Evolutionary conservation across 768 basidiomycete species (phyloP).

Genomic region (Psilocybe cubensis): DNA sequence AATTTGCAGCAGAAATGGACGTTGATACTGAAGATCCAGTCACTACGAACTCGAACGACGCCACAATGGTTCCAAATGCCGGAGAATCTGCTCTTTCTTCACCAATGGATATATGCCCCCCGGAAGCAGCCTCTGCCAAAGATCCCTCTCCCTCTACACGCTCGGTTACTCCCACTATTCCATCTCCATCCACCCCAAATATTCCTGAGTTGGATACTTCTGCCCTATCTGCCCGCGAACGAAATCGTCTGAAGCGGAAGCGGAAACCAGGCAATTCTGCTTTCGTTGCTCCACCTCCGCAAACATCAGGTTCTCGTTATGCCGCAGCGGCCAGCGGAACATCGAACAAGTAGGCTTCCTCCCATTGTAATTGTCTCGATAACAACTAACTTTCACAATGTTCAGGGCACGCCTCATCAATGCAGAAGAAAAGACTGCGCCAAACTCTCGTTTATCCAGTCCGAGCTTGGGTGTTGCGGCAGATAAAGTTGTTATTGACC

Average conservation of each 20-base stretch:
- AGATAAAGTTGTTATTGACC: slow-evolving; percentile 79
- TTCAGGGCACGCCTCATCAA: slow-evolving; percentile 75
- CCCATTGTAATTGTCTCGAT: not conserved
- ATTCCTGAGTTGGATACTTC: slow-evolving; percentile 50
- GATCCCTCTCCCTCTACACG: slow-evolving; percentile 46
- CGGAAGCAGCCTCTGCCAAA: slow-evolving; percentile 36
- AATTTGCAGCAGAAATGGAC: slow-evolving; percentile 65
- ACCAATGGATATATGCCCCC: slow-evolving; percentile 48
- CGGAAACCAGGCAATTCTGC: slow-evolving; percentile 86
- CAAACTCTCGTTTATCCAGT: slow-evolving; percentile 60
- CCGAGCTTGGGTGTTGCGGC: slow-evolving; percentile 47
- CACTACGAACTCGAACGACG: slow-evolving; percentile 44
- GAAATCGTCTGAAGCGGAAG: slow-evolving; percentile 93
- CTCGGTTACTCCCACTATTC: slow-evolving; percentile 54
- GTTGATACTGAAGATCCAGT: slow-evolving; percentile 31
- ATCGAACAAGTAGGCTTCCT: slow-evolving; percentile 55
- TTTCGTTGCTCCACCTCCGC: slow-evolving; percentile 77
- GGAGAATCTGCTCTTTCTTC: slow-evolving; percentile 43
- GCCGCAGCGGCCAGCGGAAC: slow-evolving; percentile 57
- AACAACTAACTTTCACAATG: not conserved
- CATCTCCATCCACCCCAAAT: slow-evolving; percentile 47
- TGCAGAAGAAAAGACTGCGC: slow-evolving; percentile 54
- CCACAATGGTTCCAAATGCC: slow-evolving; percentile 30
- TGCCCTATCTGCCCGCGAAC: slow-evolving; percentile 87
- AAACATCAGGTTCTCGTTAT: slow-evolving; percentile 63